Conservation (phyloP, 768 basidiomycete species). For the Russula olivacea region DNA sequence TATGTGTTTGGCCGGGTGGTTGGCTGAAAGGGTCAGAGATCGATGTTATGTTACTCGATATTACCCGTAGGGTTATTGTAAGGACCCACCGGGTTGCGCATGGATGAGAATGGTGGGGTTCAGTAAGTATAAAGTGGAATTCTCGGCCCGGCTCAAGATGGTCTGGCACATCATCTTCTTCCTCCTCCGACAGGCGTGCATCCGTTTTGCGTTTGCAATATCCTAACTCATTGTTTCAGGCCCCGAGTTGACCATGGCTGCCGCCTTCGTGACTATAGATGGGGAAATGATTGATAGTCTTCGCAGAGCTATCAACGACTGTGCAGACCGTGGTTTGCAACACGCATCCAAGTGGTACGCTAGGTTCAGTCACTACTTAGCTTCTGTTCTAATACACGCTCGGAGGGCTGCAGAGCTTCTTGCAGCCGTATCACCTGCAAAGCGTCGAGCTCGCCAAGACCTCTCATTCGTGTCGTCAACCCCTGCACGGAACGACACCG, state of each 20-base stretch:
- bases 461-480: conserved; percentile 52
- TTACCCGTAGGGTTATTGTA: no score
- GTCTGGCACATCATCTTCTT: no score
- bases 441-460: conserved; percentile 36
- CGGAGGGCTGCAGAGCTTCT: conserved; percentile 73
- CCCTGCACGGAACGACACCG: conserved; percentile 37
- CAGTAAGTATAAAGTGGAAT: no score
- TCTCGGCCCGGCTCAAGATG: no score
- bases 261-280: conserved; percentile 35
- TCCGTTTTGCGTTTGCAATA: no score
- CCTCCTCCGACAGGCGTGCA: no score
- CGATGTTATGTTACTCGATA: background rate
- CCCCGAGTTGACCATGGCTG: conserved; percentile 5
- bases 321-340: conserved; percentile 62
- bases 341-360: conserved; percentile 74
- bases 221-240: background rate
- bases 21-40: background rate
- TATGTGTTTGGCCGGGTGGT: no score
- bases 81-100: no score
- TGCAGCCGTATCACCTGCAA: conserved; percentile 48
- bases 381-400: conserved; percentile 7
- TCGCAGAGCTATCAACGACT: conserved; percentile 60
- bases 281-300: conserved; percentile 50
- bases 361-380: background rate
- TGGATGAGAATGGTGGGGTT: no score